phyloP scores from a whole-genome alignment of 2,329 filamentous ascomycete species.

The Colletotrichum truncatum region DNA sequence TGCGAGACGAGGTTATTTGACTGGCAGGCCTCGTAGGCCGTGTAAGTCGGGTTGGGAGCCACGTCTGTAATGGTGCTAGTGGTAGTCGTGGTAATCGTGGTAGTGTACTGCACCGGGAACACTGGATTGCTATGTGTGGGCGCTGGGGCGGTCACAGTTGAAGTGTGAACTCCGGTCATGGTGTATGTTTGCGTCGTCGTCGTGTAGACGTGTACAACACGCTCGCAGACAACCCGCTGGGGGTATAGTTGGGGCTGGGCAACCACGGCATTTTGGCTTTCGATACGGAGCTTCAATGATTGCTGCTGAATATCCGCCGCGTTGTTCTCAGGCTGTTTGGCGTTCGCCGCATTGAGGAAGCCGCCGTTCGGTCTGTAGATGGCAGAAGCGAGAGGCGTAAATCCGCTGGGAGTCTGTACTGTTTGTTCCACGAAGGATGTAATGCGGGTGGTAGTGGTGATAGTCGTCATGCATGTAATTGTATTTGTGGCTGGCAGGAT shows the following conservation, averaged over 20 bases:
- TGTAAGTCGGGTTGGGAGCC: conserved; percentile 11
- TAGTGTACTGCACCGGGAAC: not conserved
- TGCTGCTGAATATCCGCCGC: not conserved
- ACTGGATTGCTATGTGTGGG: not conserved
- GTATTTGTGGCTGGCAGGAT: not conserved
- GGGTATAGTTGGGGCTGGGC: not conserved
- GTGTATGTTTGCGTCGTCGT: conserved; percentile 8
- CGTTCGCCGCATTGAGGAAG: not conserved
- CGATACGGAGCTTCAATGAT: not conserved
- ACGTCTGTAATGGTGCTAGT: conserved; percentile 7
- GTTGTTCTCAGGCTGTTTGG: not conserved
- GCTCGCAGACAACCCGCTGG: conserved; percentile 17
- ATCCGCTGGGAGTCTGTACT: not conserved
- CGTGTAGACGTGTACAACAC: conserved; percentile 11
- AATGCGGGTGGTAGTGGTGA: conserved; percentile 8
- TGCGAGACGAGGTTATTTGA: conserved; percentile 2
- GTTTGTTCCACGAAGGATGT: not conserved
- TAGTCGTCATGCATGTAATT: not conserved
- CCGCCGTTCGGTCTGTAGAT: not conserved
- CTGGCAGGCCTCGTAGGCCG: conserved; percentile 21
- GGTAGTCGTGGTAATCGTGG: conserved; percentile 1
- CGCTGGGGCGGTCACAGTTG: not conserved
- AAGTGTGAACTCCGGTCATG: not conserved
- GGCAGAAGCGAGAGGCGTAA: conserved; percentile 5
- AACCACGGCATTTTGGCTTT: not conserved